Conservation (phyloP, 2,329 filamentous ascomycete genomes). For the Aspergillus tubingensis region DNA sequence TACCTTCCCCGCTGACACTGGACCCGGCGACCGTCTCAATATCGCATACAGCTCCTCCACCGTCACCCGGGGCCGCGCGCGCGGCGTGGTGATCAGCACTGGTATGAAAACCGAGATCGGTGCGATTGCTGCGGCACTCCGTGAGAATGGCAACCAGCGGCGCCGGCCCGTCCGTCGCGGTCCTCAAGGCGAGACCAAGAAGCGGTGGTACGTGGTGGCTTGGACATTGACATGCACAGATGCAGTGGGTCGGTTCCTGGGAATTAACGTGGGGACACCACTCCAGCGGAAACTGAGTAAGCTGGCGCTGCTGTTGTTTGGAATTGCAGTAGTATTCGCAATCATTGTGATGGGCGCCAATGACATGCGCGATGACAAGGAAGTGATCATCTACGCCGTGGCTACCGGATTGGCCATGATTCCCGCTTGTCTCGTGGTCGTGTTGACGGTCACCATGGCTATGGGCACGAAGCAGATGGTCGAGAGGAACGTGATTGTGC, state of each 20-base stretch:
- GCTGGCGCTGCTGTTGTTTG: constrained; percentile 67
- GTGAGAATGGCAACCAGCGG: constrained; percentile 57
- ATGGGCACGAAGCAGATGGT: constrained; percentile 63
- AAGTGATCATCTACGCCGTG: constrained; percentile 67
- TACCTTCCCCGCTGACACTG: constrained; percentile 53
- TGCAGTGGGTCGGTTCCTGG: constrained; percentile 64
- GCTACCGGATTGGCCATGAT: constrained; percentile 63
- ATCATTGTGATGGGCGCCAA: constrained; percentile 70
- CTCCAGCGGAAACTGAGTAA: constrained; percentile 69
- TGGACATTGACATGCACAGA: constrained; percentile 58
- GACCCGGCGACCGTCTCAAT: constrained; percentile 62
- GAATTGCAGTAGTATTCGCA: constrained; percentile 66
- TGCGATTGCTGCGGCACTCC: constrained; percentile 65
- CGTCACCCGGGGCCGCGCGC: constrained; percentile 62
- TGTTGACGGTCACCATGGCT: constrained; percentile 68
- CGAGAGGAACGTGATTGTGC: constrained; percentile 58
- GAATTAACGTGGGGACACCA: constrained; percentile 69
- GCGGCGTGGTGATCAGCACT: constrained; percentile 61
- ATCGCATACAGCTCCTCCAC: constrained; percentile 65
- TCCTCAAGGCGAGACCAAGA: constrained; percentile 51
- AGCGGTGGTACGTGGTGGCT: constrained; percentile 56
- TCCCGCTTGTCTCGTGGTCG: constrained; percentile 64
- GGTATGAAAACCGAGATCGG: constrained; percentile 66
- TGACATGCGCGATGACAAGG: constrained; percentile 54
- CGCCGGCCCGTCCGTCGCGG: constrained; percentile 54